Percentiles rank a stretch among this genome's conserved stretches.
phyloP scores from a whole-genome alignment of 257 asterid genomes.

The Capsicum rhomboideum region DNA sequence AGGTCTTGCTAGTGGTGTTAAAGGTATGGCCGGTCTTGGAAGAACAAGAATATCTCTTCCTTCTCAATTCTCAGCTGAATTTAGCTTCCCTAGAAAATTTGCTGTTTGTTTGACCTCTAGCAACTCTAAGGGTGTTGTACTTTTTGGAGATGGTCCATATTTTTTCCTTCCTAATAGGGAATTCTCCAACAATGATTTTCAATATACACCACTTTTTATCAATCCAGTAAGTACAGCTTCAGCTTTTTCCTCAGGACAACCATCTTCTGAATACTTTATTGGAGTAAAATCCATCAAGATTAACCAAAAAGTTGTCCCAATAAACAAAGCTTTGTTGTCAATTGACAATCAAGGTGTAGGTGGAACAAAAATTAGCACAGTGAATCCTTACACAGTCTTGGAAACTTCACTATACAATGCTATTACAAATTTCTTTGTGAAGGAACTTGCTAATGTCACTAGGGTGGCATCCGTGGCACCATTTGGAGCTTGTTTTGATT shows the following conservation, averaged over 20 bases:
- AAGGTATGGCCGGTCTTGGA: constrained; percentile 48
- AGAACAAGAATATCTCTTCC: constrained; percentile 26
- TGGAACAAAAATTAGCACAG: constrained; percentile 50
- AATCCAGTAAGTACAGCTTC: constrained; percentile 27
- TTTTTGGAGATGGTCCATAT: constrained; percentile 39
- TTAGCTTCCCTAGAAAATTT: constrained; percentile 27
- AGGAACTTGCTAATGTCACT: constrained; percentile 23
- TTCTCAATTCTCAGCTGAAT: constrained; percentile 21
- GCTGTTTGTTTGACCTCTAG: constrained; percentile 37
- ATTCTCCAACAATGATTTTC: constrained; percentile 16
- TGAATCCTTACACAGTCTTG: constrained; percentile 33
- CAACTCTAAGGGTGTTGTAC: constrained; percentile 20
- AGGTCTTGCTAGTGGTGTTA: constrained; percentile 22
- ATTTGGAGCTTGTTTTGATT: constrained; percentile 26
- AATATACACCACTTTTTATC: constrained; percentile 27
- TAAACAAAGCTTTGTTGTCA: constrained; percentile 18
- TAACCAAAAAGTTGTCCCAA: constrained; percentile 18
- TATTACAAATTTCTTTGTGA: constrained; percentile 20
- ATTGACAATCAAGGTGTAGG: constrained; percentile 31
- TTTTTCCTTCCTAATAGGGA: constrained; percentile 18
- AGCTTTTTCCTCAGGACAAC: constrained; percentile 6
- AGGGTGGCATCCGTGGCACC: constrained; percentile 23
- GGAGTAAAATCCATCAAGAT: constrained; percentile 29
- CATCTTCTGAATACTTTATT: constrained; percentile 48
- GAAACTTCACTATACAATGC: constrained; percentile 34